Percentiles rank a stretch among this genome's conserved stretches.
Evolutionary conservation across 2,329 filamentous ascomycete genomes (phyloP).

Genomic region (Coniella vitis): DNA sequence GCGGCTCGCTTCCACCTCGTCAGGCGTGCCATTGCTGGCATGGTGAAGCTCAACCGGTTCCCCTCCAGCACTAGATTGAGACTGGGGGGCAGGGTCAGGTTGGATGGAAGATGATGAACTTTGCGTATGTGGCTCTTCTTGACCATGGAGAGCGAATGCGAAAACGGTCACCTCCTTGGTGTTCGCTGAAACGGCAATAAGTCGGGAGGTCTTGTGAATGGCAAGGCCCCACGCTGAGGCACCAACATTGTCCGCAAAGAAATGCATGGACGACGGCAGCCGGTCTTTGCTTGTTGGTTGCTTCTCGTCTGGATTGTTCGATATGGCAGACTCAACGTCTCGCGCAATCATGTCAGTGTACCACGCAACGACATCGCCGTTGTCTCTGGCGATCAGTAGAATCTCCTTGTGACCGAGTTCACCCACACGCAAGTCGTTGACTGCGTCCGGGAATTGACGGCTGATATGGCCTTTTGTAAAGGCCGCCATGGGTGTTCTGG

Average conservation of each 20-base stretch:
- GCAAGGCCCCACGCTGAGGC: constrained; percentile 83
- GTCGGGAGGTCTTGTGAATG: constrained; percentile 70
- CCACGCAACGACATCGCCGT: constrained; percentile 69
- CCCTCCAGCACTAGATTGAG: too few relatives aligned
- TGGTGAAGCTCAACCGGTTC: too few relatives aligned
- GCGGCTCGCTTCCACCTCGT: too few relatives aligned
- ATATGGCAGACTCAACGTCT: constrained; percentile 30
- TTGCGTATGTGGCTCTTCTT: background rate
- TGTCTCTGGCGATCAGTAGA: constrained; percentile 61
- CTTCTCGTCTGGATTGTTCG: background rate
- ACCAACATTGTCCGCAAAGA: constrained; percentile 72
- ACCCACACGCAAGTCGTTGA: constrained; percentile 64
- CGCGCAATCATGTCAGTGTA: constrained; percentile 49
- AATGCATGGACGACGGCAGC: constrained; percentile 30
- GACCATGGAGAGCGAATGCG: constrained; percentile 34
- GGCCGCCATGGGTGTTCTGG: constrained; percentile 8
- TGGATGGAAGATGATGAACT: too few relatives aligned
- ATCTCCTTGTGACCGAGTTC: constrained; percentile 65
- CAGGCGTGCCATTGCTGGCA: too few relatives aligned
- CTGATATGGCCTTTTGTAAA: constrained; percentile 22
- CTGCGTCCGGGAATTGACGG: constrained; percentile 44
- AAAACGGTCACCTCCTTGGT: constrained; percentile 48
- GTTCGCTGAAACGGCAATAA: constrained; percentile 85
- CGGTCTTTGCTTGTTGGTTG: too few relatives aligned
- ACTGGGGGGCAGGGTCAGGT: too few relatives aligned